These are phyloP conservation scores for Trypanosoma cruzi DNA, from an alignment of 208 protist genomes.

Conservation along the genomic window DNA sequence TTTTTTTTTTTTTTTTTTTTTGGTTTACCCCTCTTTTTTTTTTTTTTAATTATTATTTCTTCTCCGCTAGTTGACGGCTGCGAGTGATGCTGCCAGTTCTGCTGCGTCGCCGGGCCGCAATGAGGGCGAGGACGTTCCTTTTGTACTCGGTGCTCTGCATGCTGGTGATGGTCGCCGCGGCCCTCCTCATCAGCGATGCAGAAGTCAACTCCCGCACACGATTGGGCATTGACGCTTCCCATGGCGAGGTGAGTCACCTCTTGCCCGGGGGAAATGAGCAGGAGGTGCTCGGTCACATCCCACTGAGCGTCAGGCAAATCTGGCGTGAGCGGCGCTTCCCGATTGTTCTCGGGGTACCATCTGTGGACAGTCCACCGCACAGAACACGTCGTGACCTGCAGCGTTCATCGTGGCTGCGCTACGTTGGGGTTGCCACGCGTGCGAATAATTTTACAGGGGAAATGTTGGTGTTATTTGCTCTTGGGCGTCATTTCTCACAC, in stretches of 20 bases:
- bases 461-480: slow-evolving; percentile 31
- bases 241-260: background rate
- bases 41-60: slow-evolving; percentile 13
- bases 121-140: background rate
- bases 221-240: background rate
- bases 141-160: background rate
- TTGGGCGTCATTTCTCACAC: slow-evolving; percentile 6
- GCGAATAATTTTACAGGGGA: slow-evolving; percentile 33
- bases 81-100: background rate
- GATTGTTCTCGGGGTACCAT: slow-evolving; percentile 47
- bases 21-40: too few species aligned
- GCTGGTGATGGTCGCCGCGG: background rate
- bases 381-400: slow-evolving; percentile 32
- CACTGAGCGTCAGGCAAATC: background rate
- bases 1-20: slow-evolving; percentile 15
- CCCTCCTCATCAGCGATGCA: background rate
- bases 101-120: background rate
- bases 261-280: background rate
- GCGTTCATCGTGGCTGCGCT: slow-evolving; percentile 44
- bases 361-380: slow-evolving; percentile 31
- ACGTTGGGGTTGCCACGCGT: slow-evolving; percentile 36
- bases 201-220: background rate
- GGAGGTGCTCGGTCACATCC: slow-evolving; percentile 12
- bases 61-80: background rate
- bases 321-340: slow-evolving; percentile 24